A percentile compares a stretch with the other conserved stretches of the same genome.
Conservation (phyloP, 331 rosid genomes). For the Quercus tomentella region DNA sequence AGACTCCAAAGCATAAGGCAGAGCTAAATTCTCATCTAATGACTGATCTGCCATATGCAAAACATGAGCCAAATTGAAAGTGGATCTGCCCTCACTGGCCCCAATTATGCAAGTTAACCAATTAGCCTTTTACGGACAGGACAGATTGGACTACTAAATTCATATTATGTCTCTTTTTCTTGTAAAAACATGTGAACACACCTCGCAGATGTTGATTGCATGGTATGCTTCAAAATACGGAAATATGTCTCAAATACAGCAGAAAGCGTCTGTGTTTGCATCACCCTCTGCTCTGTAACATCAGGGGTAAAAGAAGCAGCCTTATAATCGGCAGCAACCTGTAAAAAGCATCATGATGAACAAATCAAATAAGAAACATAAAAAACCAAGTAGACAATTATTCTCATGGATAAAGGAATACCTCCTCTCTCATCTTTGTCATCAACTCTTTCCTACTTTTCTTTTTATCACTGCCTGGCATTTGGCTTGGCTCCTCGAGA, state of each 20-base stretch:
- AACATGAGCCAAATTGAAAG: background rate
- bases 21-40: background rate
- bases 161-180: background rate
- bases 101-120: background rate
- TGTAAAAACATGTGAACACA: constrained; percentile 20
- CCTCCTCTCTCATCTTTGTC: constrained; percentile 84
- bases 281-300: constrained; percentile 57
- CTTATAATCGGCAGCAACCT: constrained; percentile 96
- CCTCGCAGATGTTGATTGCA: constrained; percentile 54
- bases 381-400: background rate
- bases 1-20: background rate
- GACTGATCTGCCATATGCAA: background rate
- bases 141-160: constrained; percentile 2
- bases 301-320: constrained; percentile 77
- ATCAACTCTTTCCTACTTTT: constrained; percentile 57
- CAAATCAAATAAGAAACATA: constrained; percentile 6
- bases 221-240: constrained; percentile 77
- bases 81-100: background rate
- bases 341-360: constrained; percentile 19
- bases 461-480: constrained; percentile 61
- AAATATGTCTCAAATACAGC: constrained; percentile 90
- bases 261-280: constrained; percentile 87
- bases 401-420: constrained; percentile 21
- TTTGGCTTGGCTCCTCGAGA: constrained; percentile 46
- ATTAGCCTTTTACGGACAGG: background rate